Conservation (phyloP, 2,329 filamentous ascomycete genomes). For the Xylaria digitata region DNA sequence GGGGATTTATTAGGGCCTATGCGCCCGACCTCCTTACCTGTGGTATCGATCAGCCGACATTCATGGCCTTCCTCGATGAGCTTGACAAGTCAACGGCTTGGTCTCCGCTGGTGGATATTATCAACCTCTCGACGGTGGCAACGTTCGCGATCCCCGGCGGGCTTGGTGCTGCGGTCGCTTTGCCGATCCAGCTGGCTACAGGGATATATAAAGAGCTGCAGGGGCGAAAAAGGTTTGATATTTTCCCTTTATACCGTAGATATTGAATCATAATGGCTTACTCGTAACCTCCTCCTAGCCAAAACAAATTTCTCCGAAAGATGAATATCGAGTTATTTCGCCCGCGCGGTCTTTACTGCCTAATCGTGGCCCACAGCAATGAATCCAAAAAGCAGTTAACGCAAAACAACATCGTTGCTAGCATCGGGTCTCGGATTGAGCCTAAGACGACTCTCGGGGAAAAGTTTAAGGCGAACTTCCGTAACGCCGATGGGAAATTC, state of each 20-base stretch:
- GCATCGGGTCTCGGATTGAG: not conserved
- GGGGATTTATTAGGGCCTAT: conserved; percentile 46
- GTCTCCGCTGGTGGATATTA: conserved; percentile 24
- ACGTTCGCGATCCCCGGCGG: conserved; percentile 21
- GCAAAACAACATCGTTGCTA: conserved; percentile 11
- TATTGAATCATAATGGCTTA: not conserved
- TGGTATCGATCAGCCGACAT: conserved; percentile 43
- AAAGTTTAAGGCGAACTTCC: conserved; percentile 17
- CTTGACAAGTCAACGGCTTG: conserved; percentile 37
- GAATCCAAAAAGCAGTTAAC: conserved; percentile 21
- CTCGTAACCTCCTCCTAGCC: conserved; percentile 10
- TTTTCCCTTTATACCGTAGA: not conserved
- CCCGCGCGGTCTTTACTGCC: conserved; percentile 43
- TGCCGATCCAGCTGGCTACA: conserved; percentile 31
- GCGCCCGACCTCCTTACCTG: conserved; percentile 40
- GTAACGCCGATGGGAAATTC: conserved; percentile 37
- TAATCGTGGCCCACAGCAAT: conserved; percentile 42
- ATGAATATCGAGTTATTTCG: conserved; percentile 45
- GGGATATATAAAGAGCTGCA: conserved; percentile 34
- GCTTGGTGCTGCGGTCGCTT: conserved; percentile 9
- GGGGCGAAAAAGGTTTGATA: conserved; percentile 33
- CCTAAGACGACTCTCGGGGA: not conserved
- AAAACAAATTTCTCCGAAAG: conserved; percentile 41
- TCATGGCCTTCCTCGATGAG: conserved; percentile 43
- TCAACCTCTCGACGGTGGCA: conserved; percentile 20